Evolutionary conservation across 352 stramenopile species (phyloP), one percentile per base, ranked within the genome.

Genomic region (Thalassiosira livingstoniorum): DNA sequence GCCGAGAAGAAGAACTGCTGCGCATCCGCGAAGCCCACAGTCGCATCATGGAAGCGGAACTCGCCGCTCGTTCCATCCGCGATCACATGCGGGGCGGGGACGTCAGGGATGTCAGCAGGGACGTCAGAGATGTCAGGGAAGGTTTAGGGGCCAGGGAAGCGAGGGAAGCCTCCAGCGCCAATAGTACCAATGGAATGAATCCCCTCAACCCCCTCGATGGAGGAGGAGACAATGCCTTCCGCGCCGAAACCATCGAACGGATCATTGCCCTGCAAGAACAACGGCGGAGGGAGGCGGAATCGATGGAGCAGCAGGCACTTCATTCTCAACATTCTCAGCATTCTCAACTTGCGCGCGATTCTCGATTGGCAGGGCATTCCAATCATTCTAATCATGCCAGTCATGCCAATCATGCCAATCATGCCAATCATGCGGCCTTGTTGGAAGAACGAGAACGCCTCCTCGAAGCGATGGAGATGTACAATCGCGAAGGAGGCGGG

Each of bases 251-350:
- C 25, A 73, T 73, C 21, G 47, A 73, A 21, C 11, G 64, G 45
- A 61, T 73, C 25, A 34, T 73, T n/a, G 47, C 43, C 11, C 11
- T 51, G 18, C 64, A 73, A 45, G 64, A 61, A 32, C 64, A 63
- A 32, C 27, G 64, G 34, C 25, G 31, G 21, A 29, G 43, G 11
- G 15, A 73, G 29, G 0, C 32, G 3, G 47, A 62, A 58, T 10
- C 43, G 37, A 57, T 73, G 43, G 47, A 29, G 0, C 43, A 34
- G 1, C 43, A 60, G 0, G 39, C 18, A 15, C 21, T 21, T 11
- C 60, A 68, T 11, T 15, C 35, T 31, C 34, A 29, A 51, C 34
- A 51, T 18, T 54, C n/a, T n/a, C n/a, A n/a, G n/a, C n/a, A n/a
- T n/a, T n/a, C 42, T 51, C 42, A 51, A 51, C 42, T 51, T 51